Evolutionary conservation across 495 filamentous ascomycete species (phyloP), one percentile per base, ranked within the genome.

Genomic region (Entonaema liquescens): DNA sequence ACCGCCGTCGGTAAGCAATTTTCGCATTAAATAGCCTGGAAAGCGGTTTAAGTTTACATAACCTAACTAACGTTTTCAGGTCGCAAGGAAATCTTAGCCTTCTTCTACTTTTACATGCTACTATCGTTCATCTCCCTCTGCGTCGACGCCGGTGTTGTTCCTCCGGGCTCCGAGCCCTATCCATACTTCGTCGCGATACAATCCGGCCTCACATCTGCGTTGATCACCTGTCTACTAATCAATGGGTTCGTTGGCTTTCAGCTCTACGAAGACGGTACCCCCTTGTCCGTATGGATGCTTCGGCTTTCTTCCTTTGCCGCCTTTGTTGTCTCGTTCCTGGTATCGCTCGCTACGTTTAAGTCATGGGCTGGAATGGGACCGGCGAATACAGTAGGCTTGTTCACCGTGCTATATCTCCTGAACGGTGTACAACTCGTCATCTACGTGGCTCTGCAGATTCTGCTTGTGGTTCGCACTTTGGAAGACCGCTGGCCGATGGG

Each of bases 171-270:
- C 38, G 83, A 80, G 4, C 85, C 92, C 4, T 98, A 93, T 74
- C 90, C 94, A 2, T 99, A 97, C 81, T 98, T 99, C 72, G 90
- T 90, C 70, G 92, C 95, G 29, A 89, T 90, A 13, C 95, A 99
- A 76, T 89, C 88, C 67, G 95, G 96, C n/a, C 85, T 99, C 64
- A 83, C 89, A n/a, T 97, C 93, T 17, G 93, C 95, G 11, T 83
- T 95, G 19, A 92, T 93, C 77, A 94, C 92, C 9, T 96, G 91
- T 79, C 84, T 99, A 42, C 82, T 98, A 62, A 92, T 99, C 84
- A 98, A 98, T 78, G 95, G 96, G 29, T 99, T 99, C 77, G 95
- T 99, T 42, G 95, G 95, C 36, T 99, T 98, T 82, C 96, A 98
- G 81, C 86, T 99, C 5, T 99, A 98, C 79, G 95, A 99, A 79